Evolutionary conservation across 2,329 filamentous ascomycete genomes (phyloP), one percentile per base, ranked within the genome.

Genomic region (Alternaria panax): DNA sequence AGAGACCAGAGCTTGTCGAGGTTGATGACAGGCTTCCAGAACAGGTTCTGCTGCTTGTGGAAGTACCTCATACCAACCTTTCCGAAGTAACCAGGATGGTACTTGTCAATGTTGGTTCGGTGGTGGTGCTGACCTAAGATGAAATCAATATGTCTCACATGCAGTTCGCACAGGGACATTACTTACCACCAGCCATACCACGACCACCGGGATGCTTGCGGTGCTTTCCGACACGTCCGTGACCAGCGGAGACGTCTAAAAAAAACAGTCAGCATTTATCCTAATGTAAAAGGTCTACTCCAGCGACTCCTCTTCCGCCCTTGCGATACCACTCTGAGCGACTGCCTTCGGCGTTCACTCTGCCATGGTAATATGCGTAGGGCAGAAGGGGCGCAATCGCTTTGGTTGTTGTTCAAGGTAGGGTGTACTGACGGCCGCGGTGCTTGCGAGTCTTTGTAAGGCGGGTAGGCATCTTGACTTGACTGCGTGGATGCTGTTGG

Each of bases 181-280:
- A n/a, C n/a, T n/a, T n/a, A n/a, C 93, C 94, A 96, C 95, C 94
- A 82, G 95, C 95, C n/a, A 38, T 18, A 38, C 34, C 34, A 20
- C 34, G 34, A 72, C 71, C 88, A 88, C 88, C 88, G 79, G 88
- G 88, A 78, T 89, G 86, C 81, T 99, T 98, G 81, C 95, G 88
- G 91, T 97, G 93, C 91, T 98, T 98, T n/a, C 95, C 95, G 81
- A 98, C 84, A 89, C 94, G 94, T 87, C 95, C 94, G 84, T 98
- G 90, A 88, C 95, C 51, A 88, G 93, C 92, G 80, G 92, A 96
- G 82, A 99, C 95, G 86, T 99, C n/a, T n/a, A n/a, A n/a, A n/a
- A n/a, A n/a, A n/a, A n/a, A n/a, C n/a, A n/a, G n/a, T n/a, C n/a
- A n/a, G n/a, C n/a, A n/a, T n/a, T n/a, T n/a, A n/a, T n/a, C n/a